Evolutionary conservation across 768 basidiomycete genomes (phyloP), one percentile per base, ranked within the genome.

Genomic region (Xerocomellus chrysenteron): DNA sequence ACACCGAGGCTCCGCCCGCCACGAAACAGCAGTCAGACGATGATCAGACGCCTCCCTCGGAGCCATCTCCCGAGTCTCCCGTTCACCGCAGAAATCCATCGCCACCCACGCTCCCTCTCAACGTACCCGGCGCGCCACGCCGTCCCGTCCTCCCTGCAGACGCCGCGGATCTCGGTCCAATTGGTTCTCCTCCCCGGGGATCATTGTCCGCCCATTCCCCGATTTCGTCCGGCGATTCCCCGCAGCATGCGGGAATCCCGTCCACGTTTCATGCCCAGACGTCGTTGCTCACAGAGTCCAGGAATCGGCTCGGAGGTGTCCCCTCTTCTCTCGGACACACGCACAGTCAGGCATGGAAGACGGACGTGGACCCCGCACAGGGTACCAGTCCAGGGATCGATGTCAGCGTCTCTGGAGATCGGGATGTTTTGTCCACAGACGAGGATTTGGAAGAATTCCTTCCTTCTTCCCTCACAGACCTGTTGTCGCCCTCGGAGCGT

Each of bases 401-500:
- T 32, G 45, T 65, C 26, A 63, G 52, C 44, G 12, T 69, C 21
- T 57, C 80, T 74, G 60, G 45, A 43, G 81, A 82, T 0, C 80
- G 79, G 8, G 85, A 86, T 19, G 24, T 47, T 8, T 39, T 62
- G 13, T 40, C 49, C 5, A 41, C 47, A 28, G 89, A 88, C 47
- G 92, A 86, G 44, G 91, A 94, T 61, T 67, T 92, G 47, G 92
- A 94, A 66, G 94, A 94, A 54, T 90, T 98, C 69, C 70, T 98
- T 32, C 96, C 96, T 0, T 86, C 90, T 52, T 91, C 88, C 5
- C 75, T 98, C 46, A 92, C 86, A 28, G 95, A 98, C 57, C 78
- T 98, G 8, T 76, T 98, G 46, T 96, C 94, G 0, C 91, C 92
- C 0, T 88, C 87, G 62, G 96, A 98, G 73, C 81, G 87, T 60